Evolutionary conservation across 1,284 basidiomycete species (phyloP).

Genomic region (Mrakiaceae sp.): DNA sequence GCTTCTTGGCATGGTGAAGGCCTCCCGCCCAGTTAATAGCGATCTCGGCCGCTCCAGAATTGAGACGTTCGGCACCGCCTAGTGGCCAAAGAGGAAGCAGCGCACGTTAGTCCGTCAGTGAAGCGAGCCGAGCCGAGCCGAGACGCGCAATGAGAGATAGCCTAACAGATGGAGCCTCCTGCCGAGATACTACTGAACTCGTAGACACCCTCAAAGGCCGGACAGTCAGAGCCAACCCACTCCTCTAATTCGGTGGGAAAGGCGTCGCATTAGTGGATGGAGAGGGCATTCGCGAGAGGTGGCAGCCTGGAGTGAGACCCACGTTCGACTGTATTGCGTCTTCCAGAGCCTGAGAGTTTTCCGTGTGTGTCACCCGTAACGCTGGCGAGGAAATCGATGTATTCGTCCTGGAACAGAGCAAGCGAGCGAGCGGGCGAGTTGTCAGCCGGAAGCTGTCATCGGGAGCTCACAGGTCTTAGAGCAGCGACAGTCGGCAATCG

Average conservation of each 20-base stretch:
- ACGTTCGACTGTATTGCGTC: too few relatives aligned
- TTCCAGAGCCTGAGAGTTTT: too few relatives aligned
- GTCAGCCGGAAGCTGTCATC: too few relatives aligned
- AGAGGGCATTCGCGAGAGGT: too few relatives aligned
- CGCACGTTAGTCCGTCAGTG: too few relatives aligned
- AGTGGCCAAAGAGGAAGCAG: not conserved
- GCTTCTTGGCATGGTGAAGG: constrained; percentile 94
- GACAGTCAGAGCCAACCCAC: constrained; percentile 73
- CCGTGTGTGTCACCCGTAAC: constrained; percentile 36
- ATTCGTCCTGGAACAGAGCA: constrained; percentile 54
- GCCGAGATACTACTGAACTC: constrained; percentile 96
- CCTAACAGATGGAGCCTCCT: constrained; percentile 64
- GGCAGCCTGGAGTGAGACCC: too few relatives aligned
- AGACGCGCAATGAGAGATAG: not conserved
- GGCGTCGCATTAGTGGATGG: too few relatives aligned
- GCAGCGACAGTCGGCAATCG: too few relatives aligned
- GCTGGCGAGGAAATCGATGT: constrained; percentile 76
- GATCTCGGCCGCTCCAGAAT: constrained; percentile 75
- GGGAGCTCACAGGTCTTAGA: too few relatives aligned
- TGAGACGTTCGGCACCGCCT: constrained; percentile 74
- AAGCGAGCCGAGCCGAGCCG: too few relatives aligned
- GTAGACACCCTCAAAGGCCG: constrained; percentile 89
- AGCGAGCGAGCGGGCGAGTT: too few relatives aligned
- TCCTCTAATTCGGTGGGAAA: too few relatives aligned
- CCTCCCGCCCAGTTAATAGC: constrained; percentile 98